phyloP scores from a whole-genome alignment of 208 protist genomes.

The Acanthamoeba lenticulata region DNA sequence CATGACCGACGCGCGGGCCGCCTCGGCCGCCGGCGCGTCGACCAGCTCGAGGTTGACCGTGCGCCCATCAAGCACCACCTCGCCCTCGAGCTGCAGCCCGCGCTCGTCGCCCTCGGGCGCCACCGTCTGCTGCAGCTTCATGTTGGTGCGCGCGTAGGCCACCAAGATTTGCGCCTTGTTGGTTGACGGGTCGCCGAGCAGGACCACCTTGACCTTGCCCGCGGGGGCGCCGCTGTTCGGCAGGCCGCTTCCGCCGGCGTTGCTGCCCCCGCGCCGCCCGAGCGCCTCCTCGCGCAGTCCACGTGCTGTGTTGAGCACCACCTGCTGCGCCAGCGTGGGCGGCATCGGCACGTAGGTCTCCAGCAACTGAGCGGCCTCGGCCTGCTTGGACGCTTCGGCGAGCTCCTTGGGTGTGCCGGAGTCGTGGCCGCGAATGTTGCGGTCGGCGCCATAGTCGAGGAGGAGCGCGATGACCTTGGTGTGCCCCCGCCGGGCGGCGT shows the following conservation, averaged over 20 bases:
- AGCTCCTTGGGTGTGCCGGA: constrained; percentile 53
- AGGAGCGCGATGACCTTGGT: background rate
- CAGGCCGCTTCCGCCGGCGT: background rate
- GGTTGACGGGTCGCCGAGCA: background rate
- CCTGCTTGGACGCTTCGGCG: background rate
- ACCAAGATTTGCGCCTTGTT: background rate
- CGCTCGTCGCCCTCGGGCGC: background rate
- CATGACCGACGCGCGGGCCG: background rate
- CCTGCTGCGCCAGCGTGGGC: constrained; percentile 4
- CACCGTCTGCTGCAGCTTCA: background rate
- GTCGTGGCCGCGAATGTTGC: background rate
- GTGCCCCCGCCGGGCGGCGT: constrained; percentile 18
- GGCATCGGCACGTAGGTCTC: background rate
- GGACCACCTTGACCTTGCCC: background rate
- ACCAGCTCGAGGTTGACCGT: background rate
- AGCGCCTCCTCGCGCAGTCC: background rate
- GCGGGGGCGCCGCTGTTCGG: background rate
- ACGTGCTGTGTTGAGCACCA: background rate
- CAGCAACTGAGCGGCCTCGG: background rate
- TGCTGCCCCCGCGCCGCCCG: too few relatives aligned
- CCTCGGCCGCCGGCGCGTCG: background rate
- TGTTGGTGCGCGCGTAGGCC: background rate
- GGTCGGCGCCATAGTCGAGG: constrained; percentile 29
- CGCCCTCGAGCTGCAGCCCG: constrained; percentile 18
- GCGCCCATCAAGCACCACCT: background rate